phyloP scores from a whole-genome alignment of 495 filamentous ascomycete species.

The Penicillium arizonense region DNA sequence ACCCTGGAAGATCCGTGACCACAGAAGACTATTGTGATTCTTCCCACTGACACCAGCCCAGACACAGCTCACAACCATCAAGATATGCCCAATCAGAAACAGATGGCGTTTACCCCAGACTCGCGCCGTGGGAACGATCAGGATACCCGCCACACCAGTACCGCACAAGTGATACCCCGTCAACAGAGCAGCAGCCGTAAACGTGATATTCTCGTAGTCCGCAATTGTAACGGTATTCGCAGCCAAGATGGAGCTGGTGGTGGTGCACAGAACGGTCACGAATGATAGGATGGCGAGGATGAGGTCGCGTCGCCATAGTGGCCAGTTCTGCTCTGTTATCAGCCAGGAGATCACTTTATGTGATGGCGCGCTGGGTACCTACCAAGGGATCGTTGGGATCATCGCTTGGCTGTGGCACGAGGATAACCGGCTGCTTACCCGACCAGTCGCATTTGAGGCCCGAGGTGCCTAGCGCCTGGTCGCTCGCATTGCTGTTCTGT shows the following conservation, averaged over 20 bases:
- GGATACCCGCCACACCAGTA: slow-evolving; percentile 72
- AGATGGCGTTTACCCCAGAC: slow-evolving; percentile 91
- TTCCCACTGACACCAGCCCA: slow-evolving; percentile 75
- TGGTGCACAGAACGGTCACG: slow-evolving; percentile 75
- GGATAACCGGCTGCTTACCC: slow-evolving; percentile 64
- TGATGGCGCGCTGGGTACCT: slow-evolving; percentile 1
- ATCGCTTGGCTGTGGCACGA: slow-evolving; percentile 78
- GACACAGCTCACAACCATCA: slow-evolving; percentile 67
- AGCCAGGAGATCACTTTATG: slow-evolving; percentile 3
- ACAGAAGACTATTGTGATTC: slow-evolving; percentile 68
- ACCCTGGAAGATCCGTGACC: slow-evolving; percentile 73
- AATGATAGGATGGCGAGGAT: slow-evolving; percentile 77
- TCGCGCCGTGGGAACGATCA: slow-evolving; percentile 84
- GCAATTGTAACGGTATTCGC: slow-evolving; percentile 77
- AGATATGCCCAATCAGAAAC: slow-evolving; percentile 74
- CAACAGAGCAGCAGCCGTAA: slow-evolving; percentile 73
- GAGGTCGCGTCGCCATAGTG: slow-evolving; percentile 79
- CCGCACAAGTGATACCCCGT: slow-evolving; percentile 89
- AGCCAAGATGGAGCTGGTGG: slow-evolving; percentile 79
- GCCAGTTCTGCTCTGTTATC: slow-evolving; percentile 70
- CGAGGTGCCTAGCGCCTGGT: slow-evolving; percentile 30
- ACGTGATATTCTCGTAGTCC: slow-evolving; percentile 54
- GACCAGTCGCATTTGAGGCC: slow-evolving; percentile 71
- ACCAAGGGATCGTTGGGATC: slow-evolving; percentile 79
- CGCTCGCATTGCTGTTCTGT: slow-evolving; percentile 44